Percentiles rank a stretch among this genome's conserved stretches.
Conservation (phyloP, 129 eudicot species). For the Flaveria ramosissima region DNA sequence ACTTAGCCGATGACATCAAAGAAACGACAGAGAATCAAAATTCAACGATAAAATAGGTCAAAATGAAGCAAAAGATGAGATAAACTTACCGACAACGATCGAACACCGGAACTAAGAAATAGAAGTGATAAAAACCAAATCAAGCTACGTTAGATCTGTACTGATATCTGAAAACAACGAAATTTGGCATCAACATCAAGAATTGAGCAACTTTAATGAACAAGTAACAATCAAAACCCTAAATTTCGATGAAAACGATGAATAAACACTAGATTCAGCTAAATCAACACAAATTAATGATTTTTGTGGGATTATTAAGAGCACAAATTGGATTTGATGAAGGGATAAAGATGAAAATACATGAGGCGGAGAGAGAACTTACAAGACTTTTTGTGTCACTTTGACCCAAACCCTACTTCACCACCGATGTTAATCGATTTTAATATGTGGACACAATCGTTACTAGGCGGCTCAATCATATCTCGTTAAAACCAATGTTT, state of each 20-base stretch:
- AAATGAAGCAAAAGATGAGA: neutral
- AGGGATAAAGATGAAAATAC: conserved; percentile 7
- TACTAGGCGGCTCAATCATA: no score
- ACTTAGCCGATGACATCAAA: conserved; percentile 3
- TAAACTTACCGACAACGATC: conserved; percentile 34
- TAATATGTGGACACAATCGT: neutral
- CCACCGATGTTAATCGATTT: neutral
- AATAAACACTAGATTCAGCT: conserved; percentile 6
- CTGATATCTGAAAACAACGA: conserved; percentile 23
- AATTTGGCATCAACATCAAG: conserved; percentile 12
- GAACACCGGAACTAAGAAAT: conserved; percentile 6
- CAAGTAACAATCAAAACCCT: neutral
- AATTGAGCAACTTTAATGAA: conserved; percentile 22
- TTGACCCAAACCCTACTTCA: conserved; percentile 32
- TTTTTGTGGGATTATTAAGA: neutral
- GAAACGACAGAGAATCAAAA: neutral
- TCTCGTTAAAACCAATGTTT: no score
- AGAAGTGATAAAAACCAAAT: conserved; percentile 15
- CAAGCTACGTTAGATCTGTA: conserved; percentile 28
- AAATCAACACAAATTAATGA: neutral
- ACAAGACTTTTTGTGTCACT: conserved; percentile 14
- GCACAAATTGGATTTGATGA: conserved; percentile 6
- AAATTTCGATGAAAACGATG: conserved; percentile 13
- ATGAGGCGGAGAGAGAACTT: conserved; percentile 20
- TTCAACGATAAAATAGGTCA: neutral